Conservation (phyloP, 2,329 filamentous ascomycete species). For the Diaporthe australafricana region DNA sequence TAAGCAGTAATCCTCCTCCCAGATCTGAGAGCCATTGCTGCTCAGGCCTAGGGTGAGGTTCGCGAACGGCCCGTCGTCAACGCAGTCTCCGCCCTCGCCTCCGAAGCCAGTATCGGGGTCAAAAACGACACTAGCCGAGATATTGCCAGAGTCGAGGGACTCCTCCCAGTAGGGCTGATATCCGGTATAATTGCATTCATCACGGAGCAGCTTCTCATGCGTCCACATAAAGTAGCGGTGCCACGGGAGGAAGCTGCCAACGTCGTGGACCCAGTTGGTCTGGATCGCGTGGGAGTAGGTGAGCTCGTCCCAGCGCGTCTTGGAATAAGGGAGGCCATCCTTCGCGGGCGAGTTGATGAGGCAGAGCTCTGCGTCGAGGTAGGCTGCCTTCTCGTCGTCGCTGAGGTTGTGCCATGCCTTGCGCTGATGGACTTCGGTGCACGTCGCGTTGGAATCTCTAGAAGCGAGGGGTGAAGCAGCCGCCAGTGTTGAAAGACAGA, state of each 20-base stretch:
- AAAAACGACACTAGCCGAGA: constrained; percentile 44
- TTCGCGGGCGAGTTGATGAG: constrained; percentile 44
- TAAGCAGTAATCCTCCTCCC: constrained; percentile 25
- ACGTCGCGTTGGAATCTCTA: constrained; percentile 10
- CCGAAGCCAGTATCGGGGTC: constrained; percentile 48
- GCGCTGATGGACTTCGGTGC: constrained; percentile 22
- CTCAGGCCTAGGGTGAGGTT: constrained; percentile 45
- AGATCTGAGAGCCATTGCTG: constrained; percentile 5
- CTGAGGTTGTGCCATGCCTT: constrained; percentile 34
- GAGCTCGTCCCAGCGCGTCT: constrained; percentile 48
- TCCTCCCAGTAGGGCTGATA: constrained; percentile 51
- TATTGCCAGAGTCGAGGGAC: constrained; percentile 42
- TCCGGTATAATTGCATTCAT: constrained; percentile 45
- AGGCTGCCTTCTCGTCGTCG: constrained; percentile 43
- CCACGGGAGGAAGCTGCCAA: constrained; percentile 50
- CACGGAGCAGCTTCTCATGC: constrained; percentile 46
- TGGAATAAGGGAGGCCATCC: constrained; percentile 42
- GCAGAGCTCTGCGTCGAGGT: constrained; percentile 48
- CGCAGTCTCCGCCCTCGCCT: constrained; percentile 48
- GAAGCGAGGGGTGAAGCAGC: not conserved
- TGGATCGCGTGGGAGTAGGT: constrained; percentile 47
- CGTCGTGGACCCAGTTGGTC: constrained; percentile 45
- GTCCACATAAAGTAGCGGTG: constrained; percentile 49
- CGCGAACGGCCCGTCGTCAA: constrained; percentile 49
- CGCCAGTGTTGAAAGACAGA: not conserved